phyloP scores from a whole-genome alignment of 2,329 filamentous ascomycete species.

The Aspergillus floridensis region DNA sequence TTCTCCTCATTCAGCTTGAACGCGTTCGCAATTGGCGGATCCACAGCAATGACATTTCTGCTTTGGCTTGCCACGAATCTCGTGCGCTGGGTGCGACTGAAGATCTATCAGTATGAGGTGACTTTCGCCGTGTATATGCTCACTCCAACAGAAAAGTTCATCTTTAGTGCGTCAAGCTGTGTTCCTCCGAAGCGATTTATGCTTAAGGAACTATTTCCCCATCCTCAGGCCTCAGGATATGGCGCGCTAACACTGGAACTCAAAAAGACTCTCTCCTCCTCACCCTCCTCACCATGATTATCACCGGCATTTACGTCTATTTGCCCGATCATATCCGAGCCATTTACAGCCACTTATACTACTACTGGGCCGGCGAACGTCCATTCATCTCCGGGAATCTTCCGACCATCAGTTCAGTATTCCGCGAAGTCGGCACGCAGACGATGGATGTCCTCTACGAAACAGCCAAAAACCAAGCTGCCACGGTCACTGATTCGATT shows the following conservation, averaged over 20 bases:
- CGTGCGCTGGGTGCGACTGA: slow-evolving; percentile 84
- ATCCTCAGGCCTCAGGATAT: neutral
- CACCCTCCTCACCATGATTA: slow-evolving; percentile 79
- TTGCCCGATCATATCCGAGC: slow-evolving; percentile 86
- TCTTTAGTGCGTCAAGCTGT: slow-evolving; percentile 72
- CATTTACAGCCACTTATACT: slow-evolving; percentile 82
- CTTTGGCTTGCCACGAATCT: slow-evolving; percentile 51
- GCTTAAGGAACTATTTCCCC: neutral
- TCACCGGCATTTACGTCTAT: slow-evolving; percentile 85
- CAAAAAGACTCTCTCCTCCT: slow-evolving; percentile 81
- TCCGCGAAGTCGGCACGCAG: slow-evolving; percentile 30
- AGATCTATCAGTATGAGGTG: slow-evolving; percentile 98
- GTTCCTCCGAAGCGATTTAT: neutral
- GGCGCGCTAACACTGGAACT: neutral
- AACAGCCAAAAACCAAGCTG: slow-evolving; percentile 46
- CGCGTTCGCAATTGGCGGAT: neutral
- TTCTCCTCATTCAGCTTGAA: neutral
- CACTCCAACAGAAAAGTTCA: slow-evolving; percentile 90
- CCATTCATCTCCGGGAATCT: slow-evolving; percentile 36
- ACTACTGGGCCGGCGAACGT: slow-evolving; percentile 84
- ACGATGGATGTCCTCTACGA: slow-evolving; percentile 49
- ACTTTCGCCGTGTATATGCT: slow-evolving; percentile 97
- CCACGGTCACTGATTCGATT: slow-evolving; percentile 33
- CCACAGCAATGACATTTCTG: slow-evolving; percentile 25
- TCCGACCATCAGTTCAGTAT: slow-evolving; percentile 33